Percentiles rank a stretch among this genome's conserved stretches.
phyloP scores from a whole-genome alignment of 2,329 filamentous ascomycete species.

The Neonectria magnoliae region DNA sequence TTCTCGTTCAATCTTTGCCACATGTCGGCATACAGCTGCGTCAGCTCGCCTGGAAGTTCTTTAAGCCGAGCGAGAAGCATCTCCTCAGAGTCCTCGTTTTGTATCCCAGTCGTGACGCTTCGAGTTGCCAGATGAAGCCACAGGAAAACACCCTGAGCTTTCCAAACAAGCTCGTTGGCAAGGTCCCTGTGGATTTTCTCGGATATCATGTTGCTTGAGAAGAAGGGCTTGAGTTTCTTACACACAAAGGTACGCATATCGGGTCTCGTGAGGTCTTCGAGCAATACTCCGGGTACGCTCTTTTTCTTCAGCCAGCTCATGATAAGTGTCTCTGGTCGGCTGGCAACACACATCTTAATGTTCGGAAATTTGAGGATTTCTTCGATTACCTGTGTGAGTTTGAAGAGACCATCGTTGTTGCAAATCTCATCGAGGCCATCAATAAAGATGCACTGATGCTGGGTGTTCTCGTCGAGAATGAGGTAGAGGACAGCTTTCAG shows the following conservation, averaged over 20 bases:
- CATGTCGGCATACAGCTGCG: slow-evolving; percentile 20
- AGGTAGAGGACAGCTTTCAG: slow-evolving; percentile 7
- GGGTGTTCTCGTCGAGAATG: slow-evolving; percentile 8
- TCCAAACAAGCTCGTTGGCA: background rate
- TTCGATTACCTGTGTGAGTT: background rate
- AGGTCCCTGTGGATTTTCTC: background rate
- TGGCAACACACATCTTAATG: slow-evolving; percentile 30
- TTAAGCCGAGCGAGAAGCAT: background rate
- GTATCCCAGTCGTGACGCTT: background rate
- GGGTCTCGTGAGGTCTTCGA: slow-evolving; percentile 22
- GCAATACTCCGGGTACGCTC: background rate
- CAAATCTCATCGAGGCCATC: slow-evolving; percentile 33
- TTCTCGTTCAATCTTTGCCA: slow-evolving; percentile 21
- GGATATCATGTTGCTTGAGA: background rate
- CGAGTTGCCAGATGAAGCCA: slow-evolving; percentile 12
- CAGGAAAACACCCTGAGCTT: slow-evolving; percentile 22
- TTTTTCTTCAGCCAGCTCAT: slow-evolving; percentile 10
- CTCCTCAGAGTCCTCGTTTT: background rate
- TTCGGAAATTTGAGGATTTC: background rate
- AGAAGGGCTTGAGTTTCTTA: slow-evolving; percentile 7
- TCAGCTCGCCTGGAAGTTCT: background rate
- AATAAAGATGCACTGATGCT: slow-evolving; percentile 28
- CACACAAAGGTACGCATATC: slow-evolving; percentile 16
- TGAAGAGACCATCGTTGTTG: slow-evolving; percentile 8
- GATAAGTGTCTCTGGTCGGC: slow-evolving; percentile 21